Evolutionary conservation across 2,329 filamentous ascomycete species (phyloP).

Genomic region (Coleophoma crateriformis): DNA sequence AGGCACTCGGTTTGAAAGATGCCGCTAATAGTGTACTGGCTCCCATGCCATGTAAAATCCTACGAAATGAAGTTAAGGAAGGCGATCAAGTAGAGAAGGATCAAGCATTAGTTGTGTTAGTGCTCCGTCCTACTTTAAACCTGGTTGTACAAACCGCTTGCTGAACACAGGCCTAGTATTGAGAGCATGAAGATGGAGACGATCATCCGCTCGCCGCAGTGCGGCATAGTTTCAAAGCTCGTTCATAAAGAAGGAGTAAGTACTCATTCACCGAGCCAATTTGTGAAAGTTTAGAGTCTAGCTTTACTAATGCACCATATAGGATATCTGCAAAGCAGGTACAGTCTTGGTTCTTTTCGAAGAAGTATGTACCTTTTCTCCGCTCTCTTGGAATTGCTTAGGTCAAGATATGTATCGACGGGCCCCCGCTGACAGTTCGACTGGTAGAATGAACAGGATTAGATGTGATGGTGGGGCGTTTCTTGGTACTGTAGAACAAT

Average conservation of each 20-base stretch:
- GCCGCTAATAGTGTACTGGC: conserved; percentile 76
- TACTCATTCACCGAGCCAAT: conserved; percentile 9
- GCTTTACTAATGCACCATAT: conserved; percentile 16
- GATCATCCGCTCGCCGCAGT: conserved; percentile 71
- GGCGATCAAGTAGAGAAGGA: conserved; percentile 82
- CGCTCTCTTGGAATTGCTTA: too few relatives aligned
- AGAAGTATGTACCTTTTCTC: conserved; percentile 22
- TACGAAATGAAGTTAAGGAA: conserved; percentile 81
- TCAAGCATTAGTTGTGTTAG: conserved; percentile 76
- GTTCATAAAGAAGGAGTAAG: conserved; percentile 71
- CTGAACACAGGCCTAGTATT: conserved; percentile 43
- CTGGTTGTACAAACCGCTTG: too few relatives aligned
- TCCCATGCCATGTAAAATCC: conserved; percentile 96
- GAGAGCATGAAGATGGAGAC: conserved; percentile 92
- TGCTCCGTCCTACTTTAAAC: conserved; percentile 9
- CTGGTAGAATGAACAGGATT: too few relatives aligned
- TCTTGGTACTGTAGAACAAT: too few relatives aligned
- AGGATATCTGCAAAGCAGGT: conserved; percentile 76
- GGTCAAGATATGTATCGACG: too few relatives aligned
- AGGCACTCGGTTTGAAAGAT: conserved; percentile 80
- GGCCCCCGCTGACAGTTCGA: too few relatives aligned
- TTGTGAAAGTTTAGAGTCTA: conserved; percentile 2
- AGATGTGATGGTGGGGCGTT: too few relatives aligned
- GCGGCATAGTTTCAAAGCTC: conserved; percentile 65
- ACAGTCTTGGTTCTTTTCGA: conserved; percentile 72